These are phyloP conservation scores for Hirsutella thompsonii DNA, from an alignment of 2,329 filamentous ascomycete species.

Conservation along the genomic window DNA sequence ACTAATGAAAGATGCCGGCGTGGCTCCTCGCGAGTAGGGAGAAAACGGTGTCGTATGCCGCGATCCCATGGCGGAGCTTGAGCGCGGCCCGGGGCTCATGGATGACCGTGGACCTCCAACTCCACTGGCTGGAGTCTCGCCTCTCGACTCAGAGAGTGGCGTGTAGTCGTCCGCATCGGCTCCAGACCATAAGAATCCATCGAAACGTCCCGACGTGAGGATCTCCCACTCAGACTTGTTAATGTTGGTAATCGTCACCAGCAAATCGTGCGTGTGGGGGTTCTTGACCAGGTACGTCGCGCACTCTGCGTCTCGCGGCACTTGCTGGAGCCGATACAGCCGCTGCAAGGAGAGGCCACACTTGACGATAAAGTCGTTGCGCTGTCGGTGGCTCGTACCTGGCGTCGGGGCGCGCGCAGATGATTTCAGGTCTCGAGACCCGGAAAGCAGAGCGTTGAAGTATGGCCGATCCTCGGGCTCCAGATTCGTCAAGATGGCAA, in stretches of 20 bases:
- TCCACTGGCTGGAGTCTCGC: conserved; percentile 39
- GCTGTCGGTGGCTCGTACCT: conserved; percentile 45
- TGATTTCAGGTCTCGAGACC: conserved; percentile 42
- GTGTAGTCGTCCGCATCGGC: conserved; percentile 49
- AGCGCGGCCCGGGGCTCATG: conserved; percentile 27
- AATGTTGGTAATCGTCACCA: conserved; percentile 78
- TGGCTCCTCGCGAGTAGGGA: conserved; percentile 41
- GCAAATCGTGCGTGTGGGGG: conserved; percentile 67
- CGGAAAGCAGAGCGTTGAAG: conserved; percentile 68
- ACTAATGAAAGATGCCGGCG: conserved; percentile 46
- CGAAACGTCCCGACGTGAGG: conserved; percentile 82
- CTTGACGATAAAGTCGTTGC: conserved; percentile 63
- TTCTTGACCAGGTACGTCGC: conserved; percentile 80
- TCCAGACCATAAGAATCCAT: conserved; percentile 90
- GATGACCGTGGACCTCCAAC: conserved; percentile 23
- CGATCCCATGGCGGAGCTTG: conserved; percentile 27
- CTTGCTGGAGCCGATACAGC: conserved; percentile 60
- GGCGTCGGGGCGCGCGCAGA: conserved; percentile 57
- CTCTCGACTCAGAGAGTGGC: conserved; percentile 35
- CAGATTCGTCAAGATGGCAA: conserved; percentile 85
- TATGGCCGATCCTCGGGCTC: conserved; percentile 61
- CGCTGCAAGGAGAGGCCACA: conserved; percentile 71
- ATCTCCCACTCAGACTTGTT: conserved; percentile 95
- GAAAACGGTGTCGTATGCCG: conserved; percentile 35
- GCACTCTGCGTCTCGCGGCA: conserved; percentile 74